These are phyloP conservation scores for Scleroderma citrinum DNA, from an alignment of 768 basidiomycete genomes.

Conservation along the genomic window DNA sequence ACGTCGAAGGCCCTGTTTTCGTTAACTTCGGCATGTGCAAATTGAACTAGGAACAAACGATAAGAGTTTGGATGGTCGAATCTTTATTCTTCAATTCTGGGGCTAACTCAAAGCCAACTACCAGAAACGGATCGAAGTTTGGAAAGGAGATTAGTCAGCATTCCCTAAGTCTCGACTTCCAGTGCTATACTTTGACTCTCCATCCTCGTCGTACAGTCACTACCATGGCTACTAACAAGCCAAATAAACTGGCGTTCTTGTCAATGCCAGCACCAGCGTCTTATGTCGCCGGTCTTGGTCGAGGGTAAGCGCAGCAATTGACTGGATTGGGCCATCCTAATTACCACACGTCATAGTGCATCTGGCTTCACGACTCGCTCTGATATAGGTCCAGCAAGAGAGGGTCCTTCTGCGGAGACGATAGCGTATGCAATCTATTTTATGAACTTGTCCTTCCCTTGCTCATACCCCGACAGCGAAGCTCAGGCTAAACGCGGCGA, in stretches of 20 bases:
- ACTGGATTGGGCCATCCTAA: not conserved
- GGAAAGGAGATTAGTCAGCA: not conserved
- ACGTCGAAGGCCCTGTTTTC: too few species aligned
- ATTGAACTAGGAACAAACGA: too few species aligned
- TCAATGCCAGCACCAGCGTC: constrained; percentile 94
- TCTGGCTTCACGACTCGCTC: constrained; percentile 97
- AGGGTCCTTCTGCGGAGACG: constrained; percentile 88
- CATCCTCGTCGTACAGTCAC: not conserved
- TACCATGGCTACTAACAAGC: constrained; percentile 45
- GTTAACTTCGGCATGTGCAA: too few species aligned
- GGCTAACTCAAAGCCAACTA: too few species aligned
- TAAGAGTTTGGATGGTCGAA: too few species aligned
- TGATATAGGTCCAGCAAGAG: constrained; percentile 97
- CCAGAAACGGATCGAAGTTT: too few species aligned
- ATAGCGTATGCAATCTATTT: constrained; percentile 59
- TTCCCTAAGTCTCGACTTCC: too few species aligned
- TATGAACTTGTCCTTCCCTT: not conserved
- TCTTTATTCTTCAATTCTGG: too few species aligned
- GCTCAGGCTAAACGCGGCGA: constrained; percentile 84
- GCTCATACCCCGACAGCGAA: constrained; percentile 46
- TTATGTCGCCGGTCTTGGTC: constrained; percentile 97
- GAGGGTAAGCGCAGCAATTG: constrained; percentile 57
- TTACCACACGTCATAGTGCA: constrained; percentile 46
- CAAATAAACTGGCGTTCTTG: constrained; percentile 81
- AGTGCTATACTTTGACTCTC: too few species aligned